phyloP scores from a whole-genome alignment of 2,329 filamentous ascomycete species.

The Hypoxylon sp. region DNA sequence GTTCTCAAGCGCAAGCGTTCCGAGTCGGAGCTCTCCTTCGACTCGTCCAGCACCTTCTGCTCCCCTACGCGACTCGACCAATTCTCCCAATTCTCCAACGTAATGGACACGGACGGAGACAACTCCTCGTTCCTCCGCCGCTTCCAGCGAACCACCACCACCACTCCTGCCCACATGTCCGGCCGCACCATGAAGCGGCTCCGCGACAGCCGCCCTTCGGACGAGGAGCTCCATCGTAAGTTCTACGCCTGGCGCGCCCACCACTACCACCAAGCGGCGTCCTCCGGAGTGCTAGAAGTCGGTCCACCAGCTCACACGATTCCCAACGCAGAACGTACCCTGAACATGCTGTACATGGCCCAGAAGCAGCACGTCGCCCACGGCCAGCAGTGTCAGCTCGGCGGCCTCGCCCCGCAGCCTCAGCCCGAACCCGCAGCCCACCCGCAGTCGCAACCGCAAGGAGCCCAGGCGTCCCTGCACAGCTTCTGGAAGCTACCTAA shows the following conservation, averaged over 20 bases:
- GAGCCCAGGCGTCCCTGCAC: constrained; percentile 65
- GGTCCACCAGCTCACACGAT: constrained; percentile 36
- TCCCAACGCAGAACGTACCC: constrained; percentile 62
- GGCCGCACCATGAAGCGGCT: constrained; percentile 72
- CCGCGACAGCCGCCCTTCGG: constrained; percentile 68
- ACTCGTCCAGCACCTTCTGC: constrained; percentile 59
- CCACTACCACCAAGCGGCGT: constrained; percentile 8
- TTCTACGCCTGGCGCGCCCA: constrained; percentile 38
- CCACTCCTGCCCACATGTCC: constrained; percentile 59
- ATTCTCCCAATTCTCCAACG: constrained; percentile 49
- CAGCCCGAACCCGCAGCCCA: constrained; percentile 16
- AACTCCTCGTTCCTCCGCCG: constrained; percentile 47
- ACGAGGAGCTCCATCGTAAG: constrained; percentile 67
- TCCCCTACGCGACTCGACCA: constrained; percentile 52
- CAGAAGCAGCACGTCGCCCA: constrained; percentile 54
- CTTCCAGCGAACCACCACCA: constrained; percentile 46
- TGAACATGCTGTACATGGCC: constrained; percentile 69
- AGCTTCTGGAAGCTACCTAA: constrained; percentile 70
- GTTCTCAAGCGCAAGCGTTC: constrained; percentile 73
- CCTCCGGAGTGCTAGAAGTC: neutral
- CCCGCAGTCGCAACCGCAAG: constrained; percentile 32
- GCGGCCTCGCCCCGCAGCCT: constrained; percentile 32
- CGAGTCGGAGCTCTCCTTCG: constrained; percentile 65
- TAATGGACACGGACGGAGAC: constrained; percentile 51
- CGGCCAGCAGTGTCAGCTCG: constrained; percentile 36